Conservation (phyloP, 2,329 filamentous ascomycete genomes). For the Diaporthe sp. region DNA sequence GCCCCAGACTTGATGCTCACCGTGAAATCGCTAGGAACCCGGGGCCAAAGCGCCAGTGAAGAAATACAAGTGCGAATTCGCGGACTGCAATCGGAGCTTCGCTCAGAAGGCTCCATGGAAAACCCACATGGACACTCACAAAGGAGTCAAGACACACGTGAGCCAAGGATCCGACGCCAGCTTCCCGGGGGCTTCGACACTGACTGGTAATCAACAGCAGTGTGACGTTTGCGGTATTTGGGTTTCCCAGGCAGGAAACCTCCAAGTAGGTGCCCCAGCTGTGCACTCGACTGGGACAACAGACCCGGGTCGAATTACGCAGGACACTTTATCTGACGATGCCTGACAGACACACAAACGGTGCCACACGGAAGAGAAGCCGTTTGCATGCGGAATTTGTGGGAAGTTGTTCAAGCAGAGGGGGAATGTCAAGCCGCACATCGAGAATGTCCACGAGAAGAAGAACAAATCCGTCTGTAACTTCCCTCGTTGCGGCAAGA, state of each 20-base stretch:
- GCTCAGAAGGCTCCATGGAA: conserved; percentile 93
- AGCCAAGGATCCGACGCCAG: conserved; percentile 47
- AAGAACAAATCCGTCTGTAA: conserved; percentile 84
- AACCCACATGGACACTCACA: conserved; percentile 89
- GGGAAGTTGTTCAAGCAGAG: conserved; percentile 86
- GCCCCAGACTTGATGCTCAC: background rate
- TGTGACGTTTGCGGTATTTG: conserved; percentile 71
- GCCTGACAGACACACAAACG: conserved; percentile 79
- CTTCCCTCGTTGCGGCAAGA: conserved; percentile 77
- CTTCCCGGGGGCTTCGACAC: background rate
- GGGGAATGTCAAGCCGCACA: conserved; percentile 86
- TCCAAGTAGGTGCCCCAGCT: conserved; percentile 71
- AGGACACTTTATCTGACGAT: conserved; percentile 32
- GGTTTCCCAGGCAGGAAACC: conserved; percentile 91
- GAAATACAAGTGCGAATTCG: conserved; percentile 78
- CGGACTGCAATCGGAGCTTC: conserved; percentile 84
- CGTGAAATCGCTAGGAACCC: conserved; percentile 26
- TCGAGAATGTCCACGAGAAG: conserved; percentile 77
- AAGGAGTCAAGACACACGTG: conserved; percentile 90
- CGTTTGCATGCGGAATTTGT: conserved; percentile 83
- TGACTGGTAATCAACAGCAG: conserved; percentile 36
- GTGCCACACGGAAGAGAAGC: conserved; percentile 87
- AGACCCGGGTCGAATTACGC: background rate
- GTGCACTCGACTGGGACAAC: background rate
- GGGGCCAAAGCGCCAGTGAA: conserved; percentile 58